These are phyloP conservation scores for Exophiala mesophila DNA, from an alignment of 2,329 filamentous ascomycete genomes.

Conservation along the genomic window DNA sequence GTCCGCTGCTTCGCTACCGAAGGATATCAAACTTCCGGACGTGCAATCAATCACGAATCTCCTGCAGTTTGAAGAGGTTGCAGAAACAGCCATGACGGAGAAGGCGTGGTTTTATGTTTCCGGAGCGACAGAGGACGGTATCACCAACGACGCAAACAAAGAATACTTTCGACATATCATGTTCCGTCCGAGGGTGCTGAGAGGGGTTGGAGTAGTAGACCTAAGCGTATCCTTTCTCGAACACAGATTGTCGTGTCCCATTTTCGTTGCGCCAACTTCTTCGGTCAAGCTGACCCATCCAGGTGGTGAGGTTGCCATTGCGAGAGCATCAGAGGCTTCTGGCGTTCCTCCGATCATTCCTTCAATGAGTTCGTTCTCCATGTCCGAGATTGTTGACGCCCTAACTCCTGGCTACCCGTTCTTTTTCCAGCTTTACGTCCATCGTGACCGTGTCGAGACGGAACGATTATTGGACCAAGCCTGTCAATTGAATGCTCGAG, in stretches of 20 bases:
- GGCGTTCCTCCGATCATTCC: too few species aligned
- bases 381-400: conserved; percentile 48
- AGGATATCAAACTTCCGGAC: too few species aligned
- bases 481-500: conserved; percentile 23
- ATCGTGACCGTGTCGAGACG: conserved; percentile 47
- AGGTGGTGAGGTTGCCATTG: conserved; percentile 58
- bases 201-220: too few species aligned
- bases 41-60: too few species aligned
- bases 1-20: too few species aligned
- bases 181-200: conserved; percentile 56
- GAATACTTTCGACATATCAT: conserved; percentile 52
- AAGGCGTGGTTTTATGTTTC: conserved; percentile 69
- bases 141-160: conserved; percentile 53
- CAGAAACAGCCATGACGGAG: conserved; percentile 50
- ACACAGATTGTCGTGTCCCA: conserved; percentile 47
- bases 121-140: conserved; percentile 59
- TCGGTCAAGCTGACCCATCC: conserved; percentile 61
- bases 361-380: conserved; percentile 45
- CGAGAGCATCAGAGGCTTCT: too few species aligned
- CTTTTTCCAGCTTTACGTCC: conserved; percentile 55
- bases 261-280: conserved; percentile 61
- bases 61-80: conserved; percentile 57
- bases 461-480: conserved; percentile 41
- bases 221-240: conserved; percentile 57
- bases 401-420: conserved; percentile 37